phyloP scores from a whole-genome alignment of 164 flowering plant species.

The Pachysandra terminalis region DNA sequence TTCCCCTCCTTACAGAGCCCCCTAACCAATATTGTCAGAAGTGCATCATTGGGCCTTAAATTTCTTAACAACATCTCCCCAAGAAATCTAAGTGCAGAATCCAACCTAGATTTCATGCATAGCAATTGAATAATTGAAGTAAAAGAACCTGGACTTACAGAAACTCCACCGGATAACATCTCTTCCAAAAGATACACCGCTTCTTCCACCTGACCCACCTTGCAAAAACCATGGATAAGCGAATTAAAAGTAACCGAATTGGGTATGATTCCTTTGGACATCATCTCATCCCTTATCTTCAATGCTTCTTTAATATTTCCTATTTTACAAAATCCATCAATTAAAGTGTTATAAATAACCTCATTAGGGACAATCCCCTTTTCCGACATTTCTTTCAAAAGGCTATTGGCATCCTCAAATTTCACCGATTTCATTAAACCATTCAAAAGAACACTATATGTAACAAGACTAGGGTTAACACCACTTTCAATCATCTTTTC shows the following conservation, averaged over 20 bases:
- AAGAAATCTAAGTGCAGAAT: constrained; percentile 43
- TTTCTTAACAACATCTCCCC: constrained; percentile 55
- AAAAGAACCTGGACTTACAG: constrained; percentile 35
- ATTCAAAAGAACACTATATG: constrained; percentile 56
- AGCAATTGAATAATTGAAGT: constrained; percentile 39
- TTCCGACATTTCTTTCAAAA: constrained; percentile 50
- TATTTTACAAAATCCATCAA: constrained; percentile 56
- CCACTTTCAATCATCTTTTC: constrained; percentile 50
- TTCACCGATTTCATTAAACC: constrained; percentile 49
- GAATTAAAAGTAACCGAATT: constrained; percentile 54
- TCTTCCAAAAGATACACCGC: constrained; percentile 48
- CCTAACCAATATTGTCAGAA: constrained; percentile 47
- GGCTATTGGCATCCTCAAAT: constrained; percentile 39
- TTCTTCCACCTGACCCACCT: constrained; percentile 37
- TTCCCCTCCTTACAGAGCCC: constrained; percentile 50
- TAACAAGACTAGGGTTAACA: constrained; percentile 41
- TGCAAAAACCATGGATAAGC: constrained; percentile 54
- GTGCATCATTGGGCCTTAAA: constrained; percentile 48
- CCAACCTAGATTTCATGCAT: constrained; percentile 39
- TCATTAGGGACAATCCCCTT: constrained; percentile 49
- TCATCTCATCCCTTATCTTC: constrained; percentile 54
- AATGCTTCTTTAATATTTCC: constrained; percentile 45
- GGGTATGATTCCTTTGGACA: constrained; percentile 42
- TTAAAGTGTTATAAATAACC: constrained; percentile 55
- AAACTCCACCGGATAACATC: constrained; percentile 38